Conservation (phyloP, 2,329 filamentous ascomycete genomes). For the Fonsecaea monophora region DNA sequence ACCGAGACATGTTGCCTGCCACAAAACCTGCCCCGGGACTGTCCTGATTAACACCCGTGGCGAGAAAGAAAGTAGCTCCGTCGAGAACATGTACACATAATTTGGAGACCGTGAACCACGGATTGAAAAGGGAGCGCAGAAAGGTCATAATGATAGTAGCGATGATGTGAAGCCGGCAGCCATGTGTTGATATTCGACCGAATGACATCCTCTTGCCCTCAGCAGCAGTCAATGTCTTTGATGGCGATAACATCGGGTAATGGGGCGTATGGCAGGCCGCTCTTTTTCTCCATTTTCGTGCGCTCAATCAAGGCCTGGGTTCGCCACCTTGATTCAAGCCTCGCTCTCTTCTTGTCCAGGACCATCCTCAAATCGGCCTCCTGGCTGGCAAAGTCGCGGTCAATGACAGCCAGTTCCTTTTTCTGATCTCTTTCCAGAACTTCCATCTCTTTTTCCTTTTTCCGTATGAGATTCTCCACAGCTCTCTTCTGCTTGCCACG, state of each 20-base stretch:
- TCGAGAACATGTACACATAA: slow-evolving; percentile 6
- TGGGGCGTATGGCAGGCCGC: slow-evolving; percentile 48
- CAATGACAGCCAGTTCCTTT: slow-evolving; percentile 45
- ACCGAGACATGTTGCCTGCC: background rate
- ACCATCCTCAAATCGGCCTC: slow-evolving; percentile 44
- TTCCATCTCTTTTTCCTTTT: slow-evolving; percentile 50
- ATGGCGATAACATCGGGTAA: slow-evolving; percentile 44
- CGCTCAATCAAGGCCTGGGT: slow-evolving; percentile 53
- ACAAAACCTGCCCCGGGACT: background rate
- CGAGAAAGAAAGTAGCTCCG: background rate
- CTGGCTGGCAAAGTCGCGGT: slow-evolving; percentile 40
- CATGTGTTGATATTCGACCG: background rate
- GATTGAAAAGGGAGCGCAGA: background rate
- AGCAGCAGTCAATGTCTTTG: slow-evolving; percentile 9
- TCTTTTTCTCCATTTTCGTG: slow-evolving; percentile 47
- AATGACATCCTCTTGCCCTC: background rate
- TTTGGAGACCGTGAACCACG: slow-evolving; percentile 1
- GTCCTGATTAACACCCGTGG: background rate
- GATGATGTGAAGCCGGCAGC: background rate
- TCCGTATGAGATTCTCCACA: slow-evolving; percentile 48
- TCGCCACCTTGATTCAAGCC: slow-evolving; percentile 49
- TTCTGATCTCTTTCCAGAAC: slow-evolving; percentile 46
- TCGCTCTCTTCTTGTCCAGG: slow-evolving; percentile 46
- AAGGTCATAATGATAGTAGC: slow-evolving; percentile 3
- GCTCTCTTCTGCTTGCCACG: slow-evolving; percentile 54